Conservation (phyloP, 106 monocot species). For the Triglochin maritima region DNA sequence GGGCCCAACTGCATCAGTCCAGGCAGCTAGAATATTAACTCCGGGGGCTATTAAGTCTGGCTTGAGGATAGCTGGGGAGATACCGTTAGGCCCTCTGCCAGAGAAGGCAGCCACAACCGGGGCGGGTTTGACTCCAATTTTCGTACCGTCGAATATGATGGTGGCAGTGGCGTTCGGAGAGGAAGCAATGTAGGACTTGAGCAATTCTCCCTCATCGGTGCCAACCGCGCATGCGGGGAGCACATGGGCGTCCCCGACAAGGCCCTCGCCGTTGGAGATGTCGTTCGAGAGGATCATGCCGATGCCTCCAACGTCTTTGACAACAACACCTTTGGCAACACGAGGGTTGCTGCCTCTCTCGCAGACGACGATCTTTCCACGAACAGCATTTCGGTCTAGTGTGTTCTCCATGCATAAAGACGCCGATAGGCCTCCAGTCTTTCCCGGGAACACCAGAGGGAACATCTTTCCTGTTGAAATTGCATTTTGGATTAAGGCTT, state of each 20-base stretch:
- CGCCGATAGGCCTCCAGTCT: conserved; percentile 52
- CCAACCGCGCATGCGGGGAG: conserved; percentile 90
- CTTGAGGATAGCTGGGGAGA: conserved; percentile 68
- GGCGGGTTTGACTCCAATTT: conserved; percentile 78
- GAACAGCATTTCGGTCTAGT: conserved; percentile 58
- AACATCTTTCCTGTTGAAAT: conserved; percentile 15
- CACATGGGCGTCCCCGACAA: conserved; percentile 94
- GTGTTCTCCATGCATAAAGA: conserved; percentile 89
- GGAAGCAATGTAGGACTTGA: conserved; percentile 57
- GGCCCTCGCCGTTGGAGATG: conserved; percentile 78
- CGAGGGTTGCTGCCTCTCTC: conserved; percentile 93
- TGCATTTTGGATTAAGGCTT: too few species aligned
- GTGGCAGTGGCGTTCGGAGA: conserved; percentile 44
- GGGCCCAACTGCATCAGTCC: conserved; percentile 85
- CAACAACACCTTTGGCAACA: conserved; percentile 76
- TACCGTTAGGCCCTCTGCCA: conserved; percentile 79
- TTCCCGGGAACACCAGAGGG: conserved; percentile 61
- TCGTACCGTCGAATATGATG: conserved; percentile 57
- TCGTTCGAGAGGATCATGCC: conserved; percentile 94
- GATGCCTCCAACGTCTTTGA: conserved; percentile 64
- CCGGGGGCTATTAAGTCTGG: conserved; percentile 93
- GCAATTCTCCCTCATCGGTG: conserved; percentile 56
- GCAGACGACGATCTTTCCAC: conserved; percentile 76
- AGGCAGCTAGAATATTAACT: conserved; percentile 90
- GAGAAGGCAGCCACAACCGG: conserved; percentile 94